Evolutionary conservation across 306 rosid genomes (phyloP), one percentile per base, ranked within the genome.

Genomic region (Corylus heterophylla): DNA sequence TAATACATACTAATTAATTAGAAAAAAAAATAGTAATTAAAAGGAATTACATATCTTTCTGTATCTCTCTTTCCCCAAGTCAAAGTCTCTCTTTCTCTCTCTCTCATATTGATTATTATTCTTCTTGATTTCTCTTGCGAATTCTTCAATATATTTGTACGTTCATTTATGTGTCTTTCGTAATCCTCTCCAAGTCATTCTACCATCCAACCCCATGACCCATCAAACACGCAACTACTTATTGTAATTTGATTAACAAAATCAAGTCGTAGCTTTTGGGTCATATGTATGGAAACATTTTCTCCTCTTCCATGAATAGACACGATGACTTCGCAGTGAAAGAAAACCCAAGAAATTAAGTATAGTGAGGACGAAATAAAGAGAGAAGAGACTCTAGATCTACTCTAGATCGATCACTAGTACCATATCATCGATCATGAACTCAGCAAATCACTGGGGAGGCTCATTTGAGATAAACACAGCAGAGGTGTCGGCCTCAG

Each of bases 371-470:
- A 14, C 39, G 39, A 29, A 22, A 22, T 22, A 22, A 48, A 37
- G 7, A 50, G 39, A 35, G 18, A 52, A 22, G 25, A 73, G 9
- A 27, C 22, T 42, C 5, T 39, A 39, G 5, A 22, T 22, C 25
- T 22, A 22, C 25, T 22, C 5, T 39, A 67, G 48, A 39, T 8
- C 27, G 55, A 73, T 50, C 8, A 25, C n/a, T 39, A 39, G 44
- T 39, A 39, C 4, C 4, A 39, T 39, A 39, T 39, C 44, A 39
- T 39, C 39, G 39, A 42, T 5, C n/a, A 86, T 90, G 92, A 88
- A 88, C 59, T 56, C 88, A 18, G 83, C 83, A 17, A 88, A 88
- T 73, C 77, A 85, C 5, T 90, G 92, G 94, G 94, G 90, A 86
- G 94, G 94, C 3, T 81, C 90, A 0, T 81, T 86, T 35, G 90